A percentile compares a stretch with the other conserved stretches of the same genome.
phyloP scores from a whole-genome alignment of 192 early-diverging fungal genomes.

The Podila minutissima region DNA sequence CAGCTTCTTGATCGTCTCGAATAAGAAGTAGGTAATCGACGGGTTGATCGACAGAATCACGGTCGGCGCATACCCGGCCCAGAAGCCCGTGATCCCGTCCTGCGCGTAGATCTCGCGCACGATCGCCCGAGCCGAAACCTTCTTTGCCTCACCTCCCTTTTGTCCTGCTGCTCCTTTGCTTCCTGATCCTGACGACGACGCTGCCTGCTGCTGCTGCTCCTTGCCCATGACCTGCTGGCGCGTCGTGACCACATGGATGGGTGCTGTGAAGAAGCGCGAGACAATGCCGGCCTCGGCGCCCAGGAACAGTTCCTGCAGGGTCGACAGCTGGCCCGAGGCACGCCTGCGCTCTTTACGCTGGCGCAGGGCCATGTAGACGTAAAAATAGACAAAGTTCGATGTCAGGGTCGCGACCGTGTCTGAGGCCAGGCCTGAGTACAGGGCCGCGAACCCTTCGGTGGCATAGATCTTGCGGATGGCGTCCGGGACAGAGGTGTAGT shows the following conservation, averaged over 20 bases:
- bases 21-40: conserved; percentile 63
- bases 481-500: conserved; percentile 37
- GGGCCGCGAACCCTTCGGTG: conserved; percentile 51
- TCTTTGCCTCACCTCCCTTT: not conserved
- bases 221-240: conserved; percentile 55
- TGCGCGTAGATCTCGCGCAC: conserved; percentile 48
- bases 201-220: conserved; percentile 6
- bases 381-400: conserved; percentile 63
- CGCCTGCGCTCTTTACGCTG: conserved; percentile 57
- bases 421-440: conserved; percentile 56
- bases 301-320: conserved; percentile 58
- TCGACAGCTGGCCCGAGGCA: conserved; percentile 47
- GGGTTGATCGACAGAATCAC: conserved; percentile 59
- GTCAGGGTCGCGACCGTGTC: conserved; percentile 61
- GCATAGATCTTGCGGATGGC: conserved; percentile 46
- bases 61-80: conserved; percentile 59
- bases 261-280: conserved; percentile 59
- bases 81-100: conserved; percentile 60
- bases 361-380: conserved; percentile 57
- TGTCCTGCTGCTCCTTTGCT: too few relatives aligned
- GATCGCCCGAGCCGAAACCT: conserved; percentile 47
- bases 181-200: not conserved
- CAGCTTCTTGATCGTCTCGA: conserved; percentile 54
- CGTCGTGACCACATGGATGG: conserved; percentile 60
- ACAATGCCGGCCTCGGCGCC: conserved; percentile 62